phyloP scores from a whole-genome alignment of 805 yeast species.

The Nakazawaea anatomiae region DNA sequence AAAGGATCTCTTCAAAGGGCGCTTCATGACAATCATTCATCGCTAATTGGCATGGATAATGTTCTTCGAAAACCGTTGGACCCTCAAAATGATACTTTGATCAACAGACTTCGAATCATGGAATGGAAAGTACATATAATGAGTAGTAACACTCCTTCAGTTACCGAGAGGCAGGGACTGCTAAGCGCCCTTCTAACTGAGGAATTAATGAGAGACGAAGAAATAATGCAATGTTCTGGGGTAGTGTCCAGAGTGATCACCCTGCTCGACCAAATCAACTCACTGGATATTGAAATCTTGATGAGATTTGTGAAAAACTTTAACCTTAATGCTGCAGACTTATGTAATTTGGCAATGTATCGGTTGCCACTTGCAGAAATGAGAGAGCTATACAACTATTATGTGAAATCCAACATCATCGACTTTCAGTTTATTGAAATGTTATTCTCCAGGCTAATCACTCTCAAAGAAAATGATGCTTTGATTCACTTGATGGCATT shows the following conservation, averaged over 20 bases:
- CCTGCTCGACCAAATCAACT: not conserved
- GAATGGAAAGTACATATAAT: not conserved
- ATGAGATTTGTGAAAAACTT: not conserved
- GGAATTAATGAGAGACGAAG: not conserved
- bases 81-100: not conserved
- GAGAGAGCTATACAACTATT: not conserved
- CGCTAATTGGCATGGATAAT: not conserved
- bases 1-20: too few relatives aligned
- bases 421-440: not conserved
- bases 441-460: not conserved
- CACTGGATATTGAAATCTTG: not conserved
- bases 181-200: not conserved
- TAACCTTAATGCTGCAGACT: not conserved
- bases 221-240: not conserved
- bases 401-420: not conserved
- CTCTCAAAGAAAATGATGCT: not conserved
- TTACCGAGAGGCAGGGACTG: not conserved
- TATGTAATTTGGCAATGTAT: not conserved
- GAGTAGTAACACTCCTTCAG: not conserved
- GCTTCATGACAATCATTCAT: too few relatives aligned
- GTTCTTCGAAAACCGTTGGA: not conserved
- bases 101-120: not conserved
- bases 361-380: not conserved
- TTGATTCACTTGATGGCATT: not conserved
- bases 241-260: not conserved